phyloP scores from a whole-genome alignment of 306 rosid species.

The Cucurbita moschata region DNA sequence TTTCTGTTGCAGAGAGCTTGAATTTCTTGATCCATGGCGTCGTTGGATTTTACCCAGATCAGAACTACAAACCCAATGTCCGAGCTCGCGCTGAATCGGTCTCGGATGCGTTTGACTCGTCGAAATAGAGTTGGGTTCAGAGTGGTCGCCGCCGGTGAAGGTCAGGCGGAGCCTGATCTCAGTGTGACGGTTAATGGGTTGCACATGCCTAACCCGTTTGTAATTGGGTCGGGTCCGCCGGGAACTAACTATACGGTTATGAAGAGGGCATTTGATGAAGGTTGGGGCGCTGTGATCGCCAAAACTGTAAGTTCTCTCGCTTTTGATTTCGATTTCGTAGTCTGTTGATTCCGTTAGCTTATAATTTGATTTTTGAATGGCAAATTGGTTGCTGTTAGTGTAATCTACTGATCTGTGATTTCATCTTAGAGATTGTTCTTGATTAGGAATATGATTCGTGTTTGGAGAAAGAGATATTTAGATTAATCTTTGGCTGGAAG shows the following conservation, averaged over 20 bases:
- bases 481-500: neutral
- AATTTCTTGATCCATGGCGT: conserved; percentile 49
- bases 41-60: conserved; percentile 47
- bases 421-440: neutral
- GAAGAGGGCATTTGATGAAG: conserved; percentile 98
- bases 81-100: conserved; percentile 27
- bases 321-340: too few relatives aligned
- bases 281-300: conserved; percentile 98
- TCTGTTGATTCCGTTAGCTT: neutral
- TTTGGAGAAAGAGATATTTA: neutral
- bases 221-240: conserved; percentile 94
- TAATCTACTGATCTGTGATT: neutral
- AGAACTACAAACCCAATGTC: conserved; percentile 32
- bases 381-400: neutral
- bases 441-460: neutral
- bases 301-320: conserved; percentile 54
- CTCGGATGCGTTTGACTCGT: conserved; percentile 14
- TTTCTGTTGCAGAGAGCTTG: neutral
- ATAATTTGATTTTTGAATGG: too few relatives aligned
- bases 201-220: conserved; percentile 84
- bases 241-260: conserved; percentile 97
- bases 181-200: conserved; percentile 77
- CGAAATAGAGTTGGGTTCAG: conserved; percentile 42
- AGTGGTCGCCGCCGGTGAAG: conserved; percentile 54
- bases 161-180: conserved; percentile 70